Base-by-base conservation (phyloP, 768 basidiomycete genomes). In the Suillus occidentalis region DNA sequence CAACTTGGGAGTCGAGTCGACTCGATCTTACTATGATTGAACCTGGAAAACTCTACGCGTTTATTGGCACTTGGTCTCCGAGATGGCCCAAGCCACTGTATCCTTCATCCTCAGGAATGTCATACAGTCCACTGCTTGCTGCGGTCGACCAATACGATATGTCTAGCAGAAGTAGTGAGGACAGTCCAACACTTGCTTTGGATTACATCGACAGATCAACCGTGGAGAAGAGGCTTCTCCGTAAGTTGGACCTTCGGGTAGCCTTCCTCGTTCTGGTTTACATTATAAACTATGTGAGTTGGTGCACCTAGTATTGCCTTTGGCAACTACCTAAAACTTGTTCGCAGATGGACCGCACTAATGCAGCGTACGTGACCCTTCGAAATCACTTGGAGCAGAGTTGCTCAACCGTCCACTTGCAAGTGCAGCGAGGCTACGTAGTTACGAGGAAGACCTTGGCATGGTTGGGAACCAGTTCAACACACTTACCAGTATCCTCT, bases 341-440 rank as follows among this genome's bases (percentile, higher is more conserved):
- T 66, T 16, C 53, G 22, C 37, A 88, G 83, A 84, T 91, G 69
- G 89, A 90, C 71, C 81, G 89, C 34, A 91, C 87, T 71, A 89
- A 89, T 72, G 87, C 81, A 61, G 78, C 83, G 88, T 89, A 73
- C 68, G 81, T 70, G 20, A 2, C 18, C 58, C 16, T 42, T 59
- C 10, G 28, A 42, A 28, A 31, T n/a, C 14, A 14, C 62, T 20
- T 59, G 22, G 25, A 31, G 10, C 25, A 42, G 58, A 6, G 25
- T 20, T 1, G 10, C 40, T 59, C 20, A 59, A 31, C 28, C 12
- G 10, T 7, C 25, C 25, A 13, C 40, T 53, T 53, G 18, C 53
- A 66, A 90, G 90, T 55, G 90, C 89, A 10, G 91, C 91, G 31
- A 82, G 91, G 60, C 75, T 91, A 45, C 82, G 85, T 50, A 89